phyloP scores from a whole-genome alignment of 2,329 filamentous ascomycete species.

The Arthrobotrys musiformis region DNA sequence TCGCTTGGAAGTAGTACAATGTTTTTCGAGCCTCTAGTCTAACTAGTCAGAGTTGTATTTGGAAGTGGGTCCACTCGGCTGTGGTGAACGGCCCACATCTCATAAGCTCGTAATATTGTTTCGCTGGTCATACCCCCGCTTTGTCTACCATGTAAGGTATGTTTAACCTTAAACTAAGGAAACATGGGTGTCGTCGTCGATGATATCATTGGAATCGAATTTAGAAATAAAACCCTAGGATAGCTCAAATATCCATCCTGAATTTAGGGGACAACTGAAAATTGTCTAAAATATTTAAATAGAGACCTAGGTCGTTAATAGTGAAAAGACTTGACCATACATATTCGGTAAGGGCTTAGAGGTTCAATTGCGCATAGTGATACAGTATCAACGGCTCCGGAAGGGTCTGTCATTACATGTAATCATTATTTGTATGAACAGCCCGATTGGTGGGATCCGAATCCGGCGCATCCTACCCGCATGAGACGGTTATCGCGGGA shows the following conservation, averaged over 20 bases:
- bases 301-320: not conserved
- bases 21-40: not conserved
- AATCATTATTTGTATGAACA: not conserved
- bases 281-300: too few relatives aligned
- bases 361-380: too few relatives aligned
- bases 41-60: too few relatives aligned
- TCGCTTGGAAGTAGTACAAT: not conserved
- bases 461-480: not conserved
- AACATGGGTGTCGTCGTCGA: not conserved
- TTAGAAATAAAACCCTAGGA: not conserved
- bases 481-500: not conserved
- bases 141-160: not conserved
- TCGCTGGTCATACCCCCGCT: not conserved
- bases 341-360: too few relatives aligned
- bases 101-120: not conserved
- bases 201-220: not conserved
- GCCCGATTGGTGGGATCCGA: not conserved
- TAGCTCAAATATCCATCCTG: not conserved
- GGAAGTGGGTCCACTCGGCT: not conserved
- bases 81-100: not conserved
- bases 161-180: not conserved
- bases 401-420: not conserved
- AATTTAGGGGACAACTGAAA: not conserved
- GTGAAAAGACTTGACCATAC: not conserved
- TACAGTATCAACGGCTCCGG: not conserved